Base-by-base conservation (phyloP, 345 rosid species). In the Psidium guajava region DNA sequence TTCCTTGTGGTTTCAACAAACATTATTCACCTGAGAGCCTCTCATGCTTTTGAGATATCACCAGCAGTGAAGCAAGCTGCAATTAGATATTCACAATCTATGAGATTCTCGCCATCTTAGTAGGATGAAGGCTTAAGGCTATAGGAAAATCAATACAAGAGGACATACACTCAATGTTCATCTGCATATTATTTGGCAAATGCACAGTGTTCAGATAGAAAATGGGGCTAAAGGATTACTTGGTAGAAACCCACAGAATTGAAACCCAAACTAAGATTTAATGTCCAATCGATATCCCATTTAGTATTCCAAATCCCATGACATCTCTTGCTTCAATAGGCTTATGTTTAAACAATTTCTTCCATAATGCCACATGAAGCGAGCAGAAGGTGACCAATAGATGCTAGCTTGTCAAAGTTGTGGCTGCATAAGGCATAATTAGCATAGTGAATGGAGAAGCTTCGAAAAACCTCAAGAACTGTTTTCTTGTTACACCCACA, bases 391-490 rank as follows among this genome's bases (percentile, higher is more conserved):
- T 98, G 84, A 98, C 99, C 91, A 98, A 89, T 84, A 98, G 99
- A 93, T 98, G 99, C 99, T 99, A 98, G 91, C 99, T 98, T 69
- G 99, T 98, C 95, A 98, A 90, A 59, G 99, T 98, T 81, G 99
- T 98, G 82, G 99, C 99, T 98, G 94, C 85, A 88, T 28, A 82
- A 69, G 49, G 57, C 82, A 54, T n/a, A 10, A 73, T 36, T 73
- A 83, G 82, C 84, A 82, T 54, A 36, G 80, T 36, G 80, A 69
- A 69, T 69, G 24, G 3, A 69, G 80, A 69, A 69, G 25, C 80
- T 36, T 13, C 6, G 47, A 22, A 69, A 36, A 69, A 36, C 24
- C 11, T 21, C 5, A 36, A 69, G 40, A 36, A 5, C 13, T 36
- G 36, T 47, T 8, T 69, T 36, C 80, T 69, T 36, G 13, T 20